phyloP scores from a whole-genome alignment of 129 eudicot genomes.

The Dittrichia graveolens region DNA sequence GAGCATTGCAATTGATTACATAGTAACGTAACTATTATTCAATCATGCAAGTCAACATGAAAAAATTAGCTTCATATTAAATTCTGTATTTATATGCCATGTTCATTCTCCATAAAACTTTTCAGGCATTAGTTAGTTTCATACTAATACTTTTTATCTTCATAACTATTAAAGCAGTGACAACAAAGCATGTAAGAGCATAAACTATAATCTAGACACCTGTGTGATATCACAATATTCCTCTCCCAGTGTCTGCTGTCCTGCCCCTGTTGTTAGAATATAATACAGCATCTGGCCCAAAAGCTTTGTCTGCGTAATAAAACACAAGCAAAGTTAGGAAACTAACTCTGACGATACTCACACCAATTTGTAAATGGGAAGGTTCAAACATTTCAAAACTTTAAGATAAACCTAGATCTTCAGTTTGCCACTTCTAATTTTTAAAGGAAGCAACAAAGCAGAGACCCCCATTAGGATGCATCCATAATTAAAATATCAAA shows the following conservation, averaged over 20 bases:
- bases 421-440: neutral
- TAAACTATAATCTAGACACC: conserved; percentile 41
- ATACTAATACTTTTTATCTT: conserved; percentile 5
- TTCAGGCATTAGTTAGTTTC: neutral
- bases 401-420: neutral
- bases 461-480: neutral
- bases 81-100: neutral
- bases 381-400: neutral
- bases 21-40: conserved; percentile 9
- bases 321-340: neutral
- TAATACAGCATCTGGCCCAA: conserved; percentile 97
- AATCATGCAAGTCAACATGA: conserved; percentile 11
- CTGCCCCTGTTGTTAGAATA: conserved; percentile 90
- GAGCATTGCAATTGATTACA: conserved; percentile 8
- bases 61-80: conserved; percentile 15
- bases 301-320: conserved; percentile 70
- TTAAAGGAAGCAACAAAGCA: conserved; percentile 12
- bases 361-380: conserved; percentile 6
- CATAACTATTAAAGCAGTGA: conserved; percentile 11
- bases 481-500: conserved; percentile 11
- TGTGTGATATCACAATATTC: conserved; percentile 97
- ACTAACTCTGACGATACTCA: conserved; percentile 6
- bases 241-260: conserved; percentile 95
- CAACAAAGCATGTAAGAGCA: conserved; percentile 11
- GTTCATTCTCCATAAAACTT: conserved; percentile 4